phyloP scores from a whole-genome alignment of 352 stramenopile species.

The Aphanomyces astaci region DNA sequence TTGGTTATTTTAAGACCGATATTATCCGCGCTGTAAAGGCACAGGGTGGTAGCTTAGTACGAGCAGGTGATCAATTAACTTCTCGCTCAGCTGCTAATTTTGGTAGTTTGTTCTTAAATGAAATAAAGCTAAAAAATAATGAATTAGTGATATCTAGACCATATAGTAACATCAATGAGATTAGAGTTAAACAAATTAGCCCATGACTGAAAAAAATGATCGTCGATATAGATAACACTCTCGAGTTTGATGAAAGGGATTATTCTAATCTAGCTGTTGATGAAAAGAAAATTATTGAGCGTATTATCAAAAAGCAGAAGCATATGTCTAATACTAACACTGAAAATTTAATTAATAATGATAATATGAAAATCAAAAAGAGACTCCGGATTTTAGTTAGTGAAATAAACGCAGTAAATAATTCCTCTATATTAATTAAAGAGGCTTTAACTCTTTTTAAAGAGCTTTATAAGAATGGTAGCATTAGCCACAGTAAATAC shows the following conservation, averaged over 20 bases:
- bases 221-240: not conserved
- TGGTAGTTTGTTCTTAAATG: not conserved
- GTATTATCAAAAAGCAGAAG: constrained; percentile 7
- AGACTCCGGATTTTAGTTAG: not conserved
- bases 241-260: constrained; percentile 4
- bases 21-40: not conserved
- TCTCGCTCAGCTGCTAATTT: too few species aligned
- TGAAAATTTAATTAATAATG: constrained; percentile 12
- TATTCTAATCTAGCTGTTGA: constrained; percentile 9
- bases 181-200: constrained; percentile 10
- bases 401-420: constrained; percentile 5
- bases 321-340: constrained; percentile 8
- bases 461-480: constrained; percentile 9
- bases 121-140: constrained; percentile 13
- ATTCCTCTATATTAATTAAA: constrained; percentile 8
- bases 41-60: not conserved
- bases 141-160: constrained; percentile 4
- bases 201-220: constrained; percentile 9
- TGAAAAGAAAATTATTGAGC: constrained; percentile 9
- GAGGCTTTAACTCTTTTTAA: constrained; percentile 8
- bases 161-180: constrained; percentile 11
- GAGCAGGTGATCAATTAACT: constrained; percentile 4
- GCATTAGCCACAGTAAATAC: constrained; percentile 3
- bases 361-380: constrained; percentile 15
- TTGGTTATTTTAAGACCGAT: constrained; percentile 2